Evolutionary conservation across 345 rosid species (phyloP).

Genomic region (Barbarea vulgaris): DNA sequence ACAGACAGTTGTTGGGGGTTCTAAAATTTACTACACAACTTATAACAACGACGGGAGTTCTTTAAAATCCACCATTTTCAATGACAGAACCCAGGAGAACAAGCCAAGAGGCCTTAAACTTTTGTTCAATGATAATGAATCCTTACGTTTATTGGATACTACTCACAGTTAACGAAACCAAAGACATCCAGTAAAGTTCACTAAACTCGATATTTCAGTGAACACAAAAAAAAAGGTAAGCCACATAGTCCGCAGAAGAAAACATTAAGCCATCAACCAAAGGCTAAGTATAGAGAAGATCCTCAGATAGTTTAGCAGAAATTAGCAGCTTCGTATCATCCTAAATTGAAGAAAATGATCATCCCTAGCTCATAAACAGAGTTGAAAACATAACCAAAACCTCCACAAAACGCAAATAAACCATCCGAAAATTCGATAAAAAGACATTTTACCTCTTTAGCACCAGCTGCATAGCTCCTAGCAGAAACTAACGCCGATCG

Average conservation of each 20-base stretch:
- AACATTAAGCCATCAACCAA: constrained; percentile 11
- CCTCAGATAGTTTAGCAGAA: neutral
- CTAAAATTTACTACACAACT: neutral
- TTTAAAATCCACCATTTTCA: neutral
- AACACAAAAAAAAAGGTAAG: neutral
- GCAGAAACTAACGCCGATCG: constrained; percentile 53
- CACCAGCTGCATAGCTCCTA: constrained; percentile 66
- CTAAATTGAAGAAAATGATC: neutral
- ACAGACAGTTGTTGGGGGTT: neutral
- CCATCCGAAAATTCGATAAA: neutral
- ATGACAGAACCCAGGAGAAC: neutral
- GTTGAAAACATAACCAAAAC: neutral
- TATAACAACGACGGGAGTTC: neutral
- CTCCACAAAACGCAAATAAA: neutral
- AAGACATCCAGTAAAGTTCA: neutral
- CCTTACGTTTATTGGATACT: neutral
- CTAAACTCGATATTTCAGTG: neutral
- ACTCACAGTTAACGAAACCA: neutral
- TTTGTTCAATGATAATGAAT: constrained; percentile 1
- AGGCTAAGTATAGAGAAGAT: neutral
- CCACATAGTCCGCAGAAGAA: neutral
- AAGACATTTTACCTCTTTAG: constrained; percentile 57
- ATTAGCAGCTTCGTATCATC: neutral
- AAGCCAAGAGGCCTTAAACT: neutral
- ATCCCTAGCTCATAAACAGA: constrained; percentile 1